A percentile compares a stretch with the other conserved stretches of the same genome.
phyloP scores from a whole-genome alignment of 176 grass and related monocot genomes.

The Coix lacrymajobi region DNA sequence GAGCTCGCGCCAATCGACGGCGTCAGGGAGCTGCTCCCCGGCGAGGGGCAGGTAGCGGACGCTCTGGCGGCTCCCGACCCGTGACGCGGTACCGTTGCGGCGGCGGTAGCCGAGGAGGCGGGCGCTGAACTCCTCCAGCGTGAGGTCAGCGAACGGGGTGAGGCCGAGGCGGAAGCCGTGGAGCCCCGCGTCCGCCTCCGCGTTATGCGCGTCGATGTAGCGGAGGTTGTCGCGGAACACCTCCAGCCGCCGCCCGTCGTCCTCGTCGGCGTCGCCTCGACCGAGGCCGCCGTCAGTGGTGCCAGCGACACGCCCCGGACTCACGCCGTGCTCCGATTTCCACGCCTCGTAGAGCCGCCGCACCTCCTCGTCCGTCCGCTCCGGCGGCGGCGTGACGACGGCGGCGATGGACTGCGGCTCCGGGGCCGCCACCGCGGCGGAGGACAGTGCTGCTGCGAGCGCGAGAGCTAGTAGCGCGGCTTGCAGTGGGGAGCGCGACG shows the following conservation, averaged over 20 bases:
- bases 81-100: neutral
- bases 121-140: too few species aligned
- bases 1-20: neutral
- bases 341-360: neutral
- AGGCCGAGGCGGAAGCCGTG: too few species aligned
- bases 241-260: too few species aligned
- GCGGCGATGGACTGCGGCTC: neutral
- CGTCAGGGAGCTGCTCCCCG: conserved; percentile 5
- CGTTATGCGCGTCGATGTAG: too few species aligned
- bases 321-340: neutral
- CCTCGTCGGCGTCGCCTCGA: conserved; percentile 34
- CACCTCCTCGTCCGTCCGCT: conserved; percentile 4
- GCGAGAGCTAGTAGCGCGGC: too few species aligned
- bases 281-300: neutral
- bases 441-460: too few species aligned
- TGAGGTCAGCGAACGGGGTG: too few species aligned
- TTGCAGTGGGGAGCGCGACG: too few species aligned
- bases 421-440: too few species aligned
- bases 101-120: too few species aligned
- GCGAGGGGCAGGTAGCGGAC: neutral
- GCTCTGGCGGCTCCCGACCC: neutral
- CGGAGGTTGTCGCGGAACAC: too few species aligned
- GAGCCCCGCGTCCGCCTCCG: too few species aligned
- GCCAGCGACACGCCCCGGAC: neutral
- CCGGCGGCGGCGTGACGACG: neutral